Evolutionary conservation across 1,139 yeast genomes (phyloP).

Genomic region (Hyphopichia wangnamkhiaoensis): DNA sequence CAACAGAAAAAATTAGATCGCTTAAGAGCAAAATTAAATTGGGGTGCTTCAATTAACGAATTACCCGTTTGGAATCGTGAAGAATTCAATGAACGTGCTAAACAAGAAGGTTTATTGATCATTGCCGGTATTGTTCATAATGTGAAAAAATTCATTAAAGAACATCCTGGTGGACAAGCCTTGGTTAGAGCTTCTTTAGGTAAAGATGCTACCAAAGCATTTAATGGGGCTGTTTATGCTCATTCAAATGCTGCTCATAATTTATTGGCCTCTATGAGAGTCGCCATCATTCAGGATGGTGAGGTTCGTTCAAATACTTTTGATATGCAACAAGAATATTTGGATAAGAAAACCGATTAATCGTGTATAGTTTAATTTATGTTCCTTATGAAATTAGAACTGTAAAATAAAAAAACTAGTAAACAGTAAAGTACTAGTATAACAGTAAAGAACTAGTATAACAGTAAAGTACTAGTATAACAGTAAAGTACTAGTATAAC

Average conservation of each 20-base stretch:
- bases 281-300: conserved; percentile 80
- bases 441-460: too few relatives aligned
- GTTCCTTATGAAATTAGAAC: too few relatives aligned
- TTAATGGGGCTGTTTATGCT: conserved; percentile 96
- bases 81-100: conserved; percentile 72
- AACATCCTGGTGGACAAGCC: conserved; percentile 98
- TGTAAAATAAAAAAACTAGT: too few relatives aligned
- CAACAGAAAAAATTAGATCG: conserved; percentile 92
- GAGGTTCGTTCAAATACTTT: conserved; percentile 55
- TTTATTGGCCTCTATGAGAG: conserved; percentile 91
- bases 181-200: conserved; percentile 84
- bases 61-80: conserved; percentile 91
- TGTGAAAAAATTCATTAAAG: conserved; percentile 77
- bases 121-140: conserved; percentile 96
- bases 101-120: conserved; percentile 62
- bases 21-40: conserved; percentile 73
- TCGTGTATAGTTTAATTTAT: background rate
- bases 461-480: too few relatives aligned
- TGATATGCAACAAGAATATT: conserved; percentile 50
- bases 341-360: conserved; percentile 36
- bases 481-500: too few relatives aligned
- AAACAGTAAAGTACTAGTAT: too few relatives aligned
- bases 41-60: conserved; percentile 87
- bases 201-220: conserved; percentile 95
- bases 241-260: conserved; percentile 99